These are phyloP conservation scores for Colletotrichum caudatum DNA, from an alignment of 2,329 filamentous ascomycete genomes.

Conservation along the genomic window DNA sequence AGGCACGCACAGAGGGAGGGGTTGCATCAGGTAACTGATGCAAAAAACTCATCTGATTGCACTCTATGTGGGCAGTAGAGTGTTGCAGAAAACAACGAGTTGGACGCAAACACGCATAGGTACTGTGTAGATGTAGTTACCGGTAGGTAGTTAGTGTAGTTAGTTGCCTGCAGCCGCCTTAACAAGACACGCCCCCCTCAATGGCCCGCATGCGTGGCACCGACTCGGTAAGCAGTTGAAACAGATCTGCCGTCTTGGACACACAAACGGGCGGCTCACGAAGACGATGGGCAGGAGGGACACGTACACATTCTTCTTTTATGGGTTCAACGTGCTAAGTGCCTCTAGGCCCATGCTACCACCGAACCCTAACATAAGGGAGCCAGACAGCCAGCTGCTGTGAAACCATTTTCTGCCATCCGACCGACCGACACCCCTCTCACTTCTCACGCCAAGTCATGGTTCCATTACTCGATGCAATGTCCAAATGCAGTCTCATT, in stretches of 20 bases:
- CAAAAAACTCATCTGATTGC: not conserved
- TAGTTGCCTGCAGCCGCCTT: not conserved
- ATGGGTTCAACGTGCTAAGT: slow-evolving; percentile 16
- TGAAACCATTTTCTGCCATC: slow-evolving; percentile 29
- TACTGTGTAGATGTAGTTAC: not conserved
- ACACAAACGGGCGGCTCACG: slow-evolving; percentile 1
- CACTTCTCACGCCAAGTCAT: not conserved
- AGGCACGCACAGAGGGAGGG: slow-evolving; percentile 35
- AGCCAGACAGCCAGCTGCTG: slow-evolving; percentile 8
- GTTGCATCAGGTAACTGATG: slow-evolving; percentile 14
- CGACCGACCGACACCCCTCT: slow-evolving; percentile 8
- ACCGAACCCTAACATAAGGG: not conserved
- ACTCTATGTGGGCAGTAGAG: not conserved
- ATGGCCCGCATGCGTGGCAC: slow-evolving; percentile 10
- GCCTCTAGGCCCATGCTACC: slow-evolving; percentile 5
- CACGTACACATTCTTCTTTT: slow-evolving; percentile 14
- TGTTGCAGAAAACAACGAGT: not conserved
- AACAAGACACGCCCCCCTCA: not conserved
- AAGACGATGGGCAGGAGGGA: not conserved
- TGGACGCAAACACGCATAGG: not conserved
- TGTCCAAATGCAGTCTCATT: slow-evolving; percentile 2
- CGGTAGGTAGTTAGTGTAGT: not conserved
- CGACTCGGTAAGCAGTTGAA: slow-evolving; percentile 26
- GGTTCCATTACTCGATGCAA: not conserved
- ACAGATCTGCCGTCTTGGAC: slow-evolving; percentile 7